Evolutionary conservation across 805 yeast genomes (phyloP).

Genomic region (Candida pseudofarinosa): DNA sequence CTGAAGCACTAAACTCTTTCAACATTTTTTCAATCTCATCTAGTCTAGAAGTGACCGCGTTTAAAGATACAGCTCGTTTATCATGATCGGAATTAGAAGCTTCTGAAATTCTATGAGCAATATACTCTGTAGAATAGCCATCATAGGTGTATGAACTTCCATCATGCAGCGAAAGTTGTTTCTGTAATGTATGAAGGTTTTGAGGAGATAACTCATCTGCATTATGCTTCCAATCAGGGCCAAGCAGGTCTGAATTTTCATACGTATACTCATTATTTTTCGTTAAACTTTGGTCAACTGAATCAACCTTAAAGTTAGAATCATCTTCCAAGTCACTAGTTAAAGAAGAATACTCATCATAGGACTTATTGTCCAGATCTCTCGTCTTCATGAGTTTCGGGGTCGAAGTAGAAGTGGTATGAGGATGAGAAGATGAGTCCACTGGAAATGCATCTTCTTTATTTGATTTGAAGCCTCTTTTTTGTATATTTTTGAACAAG

Average conservation of each 20-base stretch:
- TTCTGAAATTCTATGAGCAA: slow-evolving; percentile 8
- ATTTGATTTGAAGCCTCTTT: slow-evolving; percentile 22
- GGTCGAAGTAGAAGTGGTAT: slow-evolving; percentile 36
- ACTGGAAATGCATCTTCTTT: not conserved
- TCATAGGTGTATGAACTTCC: slow-evolving; percentile 33
- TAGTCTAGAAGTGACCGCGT: slow-evolving; percentile 3
- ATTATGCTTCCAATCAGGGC: slow-evolving; percentile 4
- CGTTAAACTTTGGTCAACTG: not conserved
- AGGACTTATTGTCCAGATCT: slow-evolving; percentile 10
- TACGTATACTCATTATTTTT: slow-evolving; percentile 2
- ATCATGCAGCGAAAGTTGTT: slow-evolving; percentile 5
- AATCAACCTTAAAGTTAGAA: slow-evolving; percentile 1
- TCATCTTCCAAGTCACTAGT: slow-evolving; percentile 26
- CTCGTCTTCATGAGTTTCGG: slow-evolving; percentile 26
- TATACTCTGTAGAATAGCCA: slow-evolving; percentile 6
- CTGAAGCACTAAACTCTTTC: slow-evolving; percentile 8
- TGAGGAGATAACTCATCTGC: not conserved
- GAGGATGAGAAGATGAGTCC: slow-evolving; percentile 1
- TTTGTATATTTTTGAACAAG: slow-evolving; percentile 35
- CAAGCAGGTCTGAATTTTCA: not conserved
- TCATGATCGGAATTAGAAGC: not conserved
- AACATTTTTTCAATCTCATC: slow-evolving; percentile 13
- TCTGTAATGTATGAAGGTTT: not conserved
- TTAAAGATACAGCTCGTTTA: not conserved
- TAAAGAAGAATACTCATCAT: slow-evolving; percentile 28